Evolutionary conservation across 176 grass and related monocot species (phyloP).

Genomic region (Avena atlantica): DNA sequence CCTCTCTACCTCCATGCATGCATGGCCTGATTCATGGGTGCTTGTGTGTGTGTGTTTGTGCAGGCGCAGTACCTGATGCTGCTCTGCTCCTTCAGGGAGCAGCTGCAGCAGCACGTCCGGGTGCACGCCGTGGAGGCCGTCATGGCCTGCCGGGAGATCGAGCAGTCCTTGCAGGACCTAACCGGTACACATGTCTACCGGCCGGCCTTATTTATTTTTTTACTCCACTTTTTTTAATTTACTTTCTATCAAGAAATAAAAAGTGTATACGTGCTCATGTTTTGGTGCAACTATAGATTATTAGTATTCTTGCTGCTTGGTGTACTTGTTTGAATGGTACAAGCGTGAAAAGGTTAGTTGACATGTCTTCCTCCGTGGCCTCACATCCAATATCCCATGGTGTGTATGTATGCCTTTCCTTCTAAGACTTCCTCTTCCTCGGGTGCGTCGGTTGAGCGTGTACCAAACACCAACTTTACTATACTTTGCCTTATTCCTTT

Average conservation of each 20-base stretch:
- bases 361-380: constrained; percentile 34
- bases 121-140: constrained; percentile 99
- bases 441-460: not conserved
- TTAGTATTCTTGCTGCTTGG: not conserved
- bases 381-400: not conserved
- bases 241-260: not conserved
- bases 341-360: constrained; percentile 33
- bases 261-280: not conserved
- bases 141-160: constrained; percentile 99
- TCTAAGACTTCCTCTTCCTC: constrained; percentile 26
- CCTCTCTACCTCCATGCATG: not conserved
- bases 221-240: not conserved
- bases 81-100: constrained; percentile 98
- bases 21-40: not conserved
- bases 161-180: constrained; percentile 93
- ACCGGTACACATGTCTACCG: constrained; percentile 58
- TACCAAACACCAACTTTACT: constrained; percentile 26
- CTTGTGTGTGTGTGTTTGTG: not conserved
- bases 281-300: constrained; percentile 29
- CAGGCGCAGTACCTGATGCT: constrained; percentile 94
- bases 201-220: not conserved
- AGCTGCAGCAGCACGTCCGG: constrained; percentile 98
- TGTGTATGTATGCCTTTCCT: constrained; percentile 22
- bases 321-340: constrained; percentile 31
- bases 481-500: not conserved